Evolutionary conservation across 2,329 filamentous ascomycete species (phyloP), one percentile per base, ranked within the genome.

Genomic region (Epichloe coenophiala): DNA sequence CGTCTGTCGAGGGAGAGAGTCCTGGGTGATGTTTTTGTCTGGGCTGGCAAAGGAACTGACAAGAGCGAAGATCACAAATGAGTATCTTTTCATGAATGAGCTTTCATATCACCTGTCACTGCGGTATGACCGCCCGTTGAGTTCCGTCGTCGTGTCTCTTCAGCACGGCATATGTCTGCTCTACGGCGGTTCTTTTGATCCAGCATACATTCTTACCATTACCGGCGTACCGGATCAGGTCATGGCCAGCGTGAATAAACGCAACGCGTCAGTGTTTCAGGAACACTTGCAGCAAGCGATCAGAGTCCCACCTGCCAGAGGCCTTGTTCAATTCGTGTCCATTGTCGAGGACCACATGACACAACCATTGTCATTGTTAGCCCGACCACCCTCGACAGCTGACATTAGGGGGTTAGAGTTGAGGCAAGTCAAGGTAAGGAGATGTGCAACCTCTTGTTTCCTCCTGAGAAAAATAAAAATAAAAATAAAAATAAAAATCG

Each of bases 261-360:
- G 88, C 55, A 93, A 91, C 64, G 81, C 87, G 1, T 74, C 76
- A n/a, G 68, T 94, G 17, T 77, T 94, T 3, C 86, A 93, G 61
- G 74, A 72, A n/a, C 83, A 86, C 63, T 76, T 95, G 65, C 74
- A 81, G 13, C 83, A 88, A 23, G 73, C 81, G 1, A 71, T 95
- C 0, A 77, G 78, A 2, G 86, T 95, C 3, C 60, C 73, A 0
- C 65, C 81, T 0, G 71, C 78, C 1, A 77, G 87, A 39, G 88
- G 89, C 1, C 74, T 89, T 36, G 68, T 95, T 51, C 80, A 82
- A 37, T 95, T 91, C 59, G 67, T 81, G 6, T 70, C 83, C 1
- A 77, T 88, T 4, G 64, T 76, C 0, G 86, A 91, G 59, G 83
- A 88, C 51, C 84, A 84, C 55, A 67, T 87, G 15, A 88, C 86